Evolutionary conservation across 2,329 filamentous ascomycete genomes (phyloP), one percentile per base, ranked within the genome.

Genomic region (Chaetomium olivaceum): DNA sequence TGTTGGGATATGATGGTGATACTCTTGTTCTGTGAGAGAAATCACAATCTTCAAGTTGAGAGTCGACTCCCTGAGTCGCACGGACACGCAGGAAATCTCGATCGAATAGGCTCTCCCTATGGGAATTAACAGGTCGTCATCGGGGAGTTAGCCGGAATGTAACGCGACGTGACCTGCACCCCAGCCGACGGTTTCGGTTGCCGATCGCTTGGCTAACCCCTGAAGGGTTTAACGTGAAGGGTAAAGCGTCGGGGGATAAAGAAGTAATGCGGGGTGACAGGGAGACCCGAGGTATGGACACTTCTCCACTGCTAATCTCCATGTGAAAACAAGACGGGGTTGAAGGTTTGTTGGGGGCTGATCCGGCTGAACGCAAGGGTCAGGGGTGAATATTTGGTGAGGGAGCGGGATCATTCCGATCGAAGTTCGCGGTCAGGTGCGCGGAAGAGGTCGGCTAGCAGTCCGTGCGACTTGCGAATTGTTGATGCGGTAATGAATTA

Each of bases 341-440:
- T 12, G 39, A 27, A 36, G 46, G 16, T 48, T 2, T n/a, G 21
- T 61, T 61, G 29, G 58, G 29, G 36, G 48, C 51, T 16, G 51
- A 1, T 29, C 21, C n/a, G 36, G 48, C 51, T 16, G 51, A 1
- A 29, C 21, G n/a, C 46, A 48, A 48, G 46, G 46, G 46, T 6
- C 19, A 23, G 46, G 46, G 46, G n/a, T 11, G n/a, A n/a, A 48
- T 16, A 16, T 48, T 4, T 11, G n/a, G n/a, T 48, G 23, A 12
- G 7, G n/a, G 9, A 6, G 46, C 58, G 58, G 58, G 31, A 61
- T 52, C 19, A 27, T 61, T 61, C 58, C 58, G 58, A 61, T n/a
- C 39, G 16, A 48, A n/a, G n/a, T 21, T 48, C 23, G 33, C 9
- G 31, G 9, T 12, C 8, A 36, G 1, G 33, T 19, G 39, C 19